Conservation (phyloP, 2,329 filamentous ascomycete species). For the Shiraia sp. region DNA sequence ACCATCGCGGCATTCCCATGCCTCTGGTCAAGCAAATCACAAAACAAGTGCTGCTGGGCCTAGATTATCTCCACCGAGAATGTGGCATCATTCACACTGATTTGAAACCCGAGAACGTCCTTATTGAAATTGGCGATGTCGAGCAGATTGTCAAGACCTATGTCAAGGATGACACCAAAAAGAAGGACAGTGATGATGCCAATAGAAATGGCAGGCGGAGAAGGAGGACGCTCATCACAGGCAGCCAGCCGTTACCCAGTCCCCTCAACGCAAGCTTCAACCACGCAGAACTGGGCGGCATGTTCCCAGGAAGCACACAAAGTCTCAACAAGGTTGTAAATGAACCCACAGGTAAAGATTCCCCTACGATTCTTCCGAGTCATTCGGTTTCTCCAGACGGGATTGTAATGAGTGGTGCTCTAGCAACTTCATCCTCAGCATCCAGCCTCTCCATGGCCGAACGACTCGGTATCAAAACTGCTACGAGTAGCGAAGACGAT, state of each 20-base stretch:
- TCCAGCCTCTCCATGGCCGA: conserved; percentile 62
- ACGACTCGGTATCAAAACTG: conserved; percentile 57
- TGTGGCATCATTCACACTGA: conserved; percentile 99
- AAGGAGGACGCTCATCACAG: conserved; percentile 91
- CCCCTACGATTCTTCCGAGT: conserved; percentile 48
- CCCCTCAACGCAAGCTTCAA: conserved; percentile 92
- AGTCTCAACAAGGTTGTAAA: conserved; percentile 85
- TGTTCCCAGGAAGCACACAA: conserved; percentile 62
- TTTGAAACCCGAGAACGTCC: conserved; percentile 94
- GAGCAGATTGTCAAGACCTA: conserved; percentile 98
- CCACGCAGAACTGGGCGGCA: conserved; percentile 68
- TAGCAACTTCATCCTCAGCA: conserved; percentile 52
- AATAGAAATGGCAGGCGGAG: conserved; percentile 89
- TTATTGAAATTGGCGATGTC: conserved; percentile 98
- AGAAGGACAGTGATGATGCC: conserved; percentile 79
- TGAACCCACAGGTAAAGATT: conserved; percentile 65
- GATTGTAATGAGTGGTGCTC: conserved; percentile 60
- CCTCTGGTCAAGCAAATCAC: conserved; percentile 97
- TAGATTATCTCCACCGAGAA: conserved; percentile 96
- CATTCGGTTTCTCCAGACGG: conserved; percentile 46
- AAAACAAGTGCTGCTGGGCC: conserved; percentile 91
- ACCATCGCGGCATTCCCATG: conserved; percentile 96
- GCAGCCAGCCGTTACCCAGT: conserved; percentile 92
- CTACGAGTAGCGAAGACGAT: conserved; percentile 56
- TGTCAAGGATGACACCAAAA: conserved; percentile 74